A percentile compares a stretch with the other conserved stretches of the same genome.
Evolutionary conservation across 2,329 filamentous ascomycete genomes (phyloP).

Genomic region (Ophiosphaerella narmari): DNA sequence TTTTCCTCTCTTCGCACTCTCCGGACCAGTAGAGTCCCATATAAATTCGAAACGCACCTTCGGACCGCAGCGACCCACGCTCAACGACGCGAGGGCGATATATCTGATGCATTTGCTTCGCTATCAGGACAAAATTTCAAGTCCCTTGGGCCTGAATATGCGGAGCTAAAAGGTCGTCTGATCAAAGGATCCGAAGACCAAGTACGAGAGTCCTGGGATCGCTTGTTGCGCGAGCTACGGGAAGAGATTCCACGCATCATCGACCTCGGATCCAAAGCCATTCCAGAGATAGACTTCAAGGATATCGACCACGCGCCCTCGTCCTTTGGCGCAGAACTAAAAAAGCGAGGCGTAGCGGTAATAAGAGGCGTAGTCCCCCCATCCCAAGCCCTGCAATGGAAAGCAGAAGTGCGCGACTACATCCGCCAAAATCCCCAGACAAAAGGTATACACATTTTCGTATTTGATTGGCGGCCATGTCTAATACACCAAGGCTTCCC

Average conservation of each 20-base stretch:
- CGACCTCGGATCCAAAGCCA: constrained; percentile 47
- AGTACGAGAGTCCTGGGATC: constrained; percentile 53
- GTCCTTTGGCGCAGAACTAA: constrained; percentile 62
- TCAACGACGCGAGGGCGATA: constrained; percentile 55
- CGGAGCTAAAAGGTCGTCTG: constrained; percentile 51
- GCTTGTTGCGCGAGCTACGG: constrained; percentile 49
- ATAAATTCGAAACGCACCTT: constrained; percentile 20
- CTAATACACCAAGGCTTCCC: constrained; percentile 48
- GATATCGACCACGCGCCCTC: constrained; percentile 55
- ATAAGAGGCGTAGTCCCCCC: constrained; percentile 52
- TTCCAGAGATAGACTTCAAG: constrained; percentile 55
- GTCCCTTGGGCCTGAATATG: constrained; percentile 53
- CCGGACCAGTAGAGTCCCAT: constrained; percentile 20
- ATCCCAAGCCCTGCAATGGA: constrained; percentile 51
- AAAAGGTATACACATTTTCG: constrained; percentile 29
- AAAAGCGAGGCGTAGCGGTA: constrained; percentile 60
- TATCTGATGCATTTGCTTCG: constrained; percentile 56
- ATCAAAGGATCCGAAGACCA: constrained; percentile 55
- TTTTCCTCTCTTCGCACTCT: constrained; percentile 34
- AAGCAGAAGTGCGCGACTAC: constrained; percentile 51
- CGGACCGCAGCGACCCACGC: constrained; percentile 38
- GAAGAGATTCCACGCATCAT: constrained; percentile 53
- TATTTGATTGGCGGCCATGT: no score
- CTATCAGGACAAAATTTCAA: constrained; percentile 53
- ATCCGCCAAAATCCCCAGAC: constrained; percentile 53